A percentile compares a stretch with the other conserved stretches of the same genome.
These are phyloP conservation scores for Chenopodium suecicum DNA, from an alignment of 148 eudicot genomes.

Conservation along the genomic window DNA sequence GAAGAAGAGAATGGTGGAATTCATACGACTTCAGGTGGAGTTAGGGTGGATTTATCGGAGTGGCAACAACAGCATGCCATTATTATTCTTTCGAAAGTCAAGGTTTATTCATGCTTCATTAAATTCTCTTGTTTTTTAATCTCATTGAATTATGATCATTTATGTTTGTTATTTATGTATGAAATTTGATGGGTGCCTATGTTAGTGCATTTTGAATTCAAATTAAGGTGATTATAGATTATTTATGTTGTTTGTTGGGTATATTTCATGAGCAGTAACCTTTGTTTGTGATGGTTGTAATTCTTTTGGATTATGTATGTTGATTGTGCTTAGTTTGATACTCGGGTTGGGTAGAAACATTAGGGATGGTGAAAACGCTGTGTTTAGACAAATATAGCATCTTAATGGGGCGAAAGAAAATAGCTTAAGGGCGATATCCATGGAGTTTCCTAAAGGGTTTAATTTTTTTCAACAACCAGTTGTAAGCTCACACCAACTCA, in stretches of 20 bases:
- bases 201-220: not conserved
- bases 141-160: not conserved
- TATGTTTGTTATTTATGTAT: not conserved
- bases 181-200: not conserved
- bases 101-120: conserved; percentile 40
- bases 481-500: no score
- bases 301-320: not conserved
- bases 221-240: not conserved
- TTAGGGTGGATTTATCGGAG: conserved; percentile 69
- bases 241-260: not conserved
- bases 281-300: not conserved
- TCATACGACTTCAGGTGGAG: conserved; percentile 36
- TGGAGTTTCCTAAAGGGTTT: no score
- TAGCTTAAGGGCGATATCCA: no score
- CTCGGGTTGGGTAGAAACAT: not conserved
- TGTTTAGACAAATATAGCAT: no score
- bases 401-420: no score
- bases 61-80: conserved; percentile 88
- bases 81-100: conserved; percentile 71
- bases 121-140: not conserved
- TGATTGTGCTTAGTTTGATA: not conserved
- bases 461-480: no score
- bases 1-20: conserved; percentile 51
- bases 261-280: not conserved
- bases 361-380: not conserved